Conservation (phyloP, 2,329 filamentous ascomycete species). For the Talaromyces sp. region DNA sequence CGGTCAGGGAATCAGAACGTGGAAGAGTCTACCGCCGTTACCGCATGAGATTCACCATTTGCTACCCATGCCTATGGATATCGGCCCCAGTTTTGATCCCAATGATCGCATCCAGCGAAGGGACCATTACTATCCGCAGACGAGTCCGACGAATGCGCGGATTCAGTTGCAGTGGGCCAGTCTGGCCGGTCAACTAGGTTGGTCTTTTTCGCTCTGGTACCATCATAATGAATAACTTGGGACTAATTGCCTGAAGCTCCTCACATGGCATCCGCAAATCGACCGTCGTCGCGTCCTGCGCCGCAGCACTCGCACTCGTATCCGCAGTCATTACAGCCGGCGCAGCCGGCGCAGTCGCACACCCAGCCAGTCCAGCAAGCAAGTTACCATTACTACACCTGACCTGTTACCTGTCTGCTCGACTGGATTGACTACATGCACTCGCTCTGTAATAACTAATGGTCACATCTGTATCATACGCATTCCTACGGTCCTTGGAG, state of each 20-base stretch:
- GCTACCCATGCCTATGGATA: conserved; percentile 13
- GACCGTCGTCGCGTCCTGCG: not conserved
- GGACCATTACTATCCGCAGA: not conserved
- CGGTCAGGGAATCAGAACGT: not conserved
- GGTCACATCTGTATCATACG: not conserved
- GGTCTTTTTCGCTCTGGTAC: not conserved
- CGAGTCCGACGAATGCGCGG: not conserved
- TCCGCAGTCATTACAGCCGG: not conserved
- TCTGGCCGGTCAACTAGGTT: conserved; percentile 24
- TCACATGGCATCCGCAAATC: not conserved
- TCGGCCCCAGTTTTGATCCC: not conserved
- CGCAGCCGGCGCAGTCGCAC: not conserved
- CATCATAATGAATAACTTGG: not conserved
- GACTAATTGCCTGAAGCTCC: not conserved
- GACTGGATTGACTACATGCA: not conserved
- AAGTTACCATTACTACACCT: conserved; percentile 1
- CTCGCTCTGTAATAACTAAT: not conserved
- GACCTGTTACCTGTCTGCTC: not conserved
- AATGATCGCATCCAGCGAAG: not conserved
- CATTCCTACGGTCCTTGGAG: not conserved
- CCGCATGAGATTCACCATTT: conserved; percentile 29
- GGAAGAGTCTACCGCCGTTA: conserved; percentile 23
- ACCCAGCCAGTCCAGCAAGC: not conserved
- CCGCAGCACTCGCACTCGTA: not conserved
- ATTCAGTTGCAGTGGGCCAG: conserved; percentile 25